Conservation (phyloP, 78 protist genomes). For the Dictyostelium discoideum region DNA sequence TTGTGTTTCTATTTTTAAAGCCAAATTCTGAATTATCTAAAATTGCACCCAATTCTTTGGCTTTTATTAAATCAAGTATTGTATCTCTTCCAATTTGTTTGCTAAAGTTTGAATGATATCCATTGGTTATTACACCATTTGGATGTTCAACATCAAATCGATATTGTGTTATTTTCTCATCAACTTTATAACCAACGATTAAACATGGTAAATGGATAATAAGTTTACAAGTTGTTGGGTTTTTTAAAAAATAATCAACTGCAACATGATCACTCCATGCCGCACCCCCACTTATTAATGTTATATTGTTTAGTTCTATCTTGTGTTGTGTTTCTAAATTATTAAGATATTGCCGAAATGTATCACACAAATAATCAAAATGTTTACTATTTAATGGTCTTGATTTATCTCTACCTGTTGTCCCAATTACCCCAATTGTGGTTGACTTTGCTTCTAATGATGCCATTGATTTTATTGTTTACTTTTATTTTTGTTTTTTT, state of each 20-base stretch:
- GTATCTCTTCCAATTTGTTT: neutral
- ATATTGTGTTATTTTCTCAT: neutral
- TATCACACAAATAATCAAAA: slow-evolving; percentile 11
- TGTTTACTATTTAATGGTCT: neutral
- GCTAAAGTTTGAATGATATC: slow-evolving; percentile 1
- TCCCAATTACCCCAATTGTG: slow-evolving; percentile 8
- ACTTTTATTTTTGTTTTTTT: neutral
- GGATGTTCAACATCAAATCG: neutral
- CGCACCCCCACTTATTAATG: neutral
- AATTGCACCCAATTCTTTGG: slow-evolving; percentile 31
- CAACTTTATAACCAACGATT: neutral
- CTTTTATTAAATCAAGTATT: neutral
- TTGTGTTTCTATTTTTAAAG: neutral
- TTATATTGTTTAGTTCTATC: neutral
- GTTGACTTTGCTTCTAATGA: neutral
- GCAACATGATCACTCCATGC: slow-evolving; percentile 30
- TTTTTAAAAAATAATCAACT: slow-evolving; percentile 8
- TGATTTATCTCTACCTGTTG: slow-evolving; percentile 30
- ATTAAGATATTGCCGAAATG: neutral
- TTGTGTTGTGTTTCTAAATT: neutral
- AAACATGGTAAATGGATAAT: slow-evolving; percentile 2
- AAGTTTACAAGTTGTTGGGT: neutral
- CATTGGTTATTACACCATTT: slow-evolving; percentile 1
- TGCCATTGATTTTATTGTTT: neutral
- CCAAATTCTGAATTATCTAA: neutral